Conservation (phyloP, 352 stramenopile genomes). For the Pythium biforme region DNA sequence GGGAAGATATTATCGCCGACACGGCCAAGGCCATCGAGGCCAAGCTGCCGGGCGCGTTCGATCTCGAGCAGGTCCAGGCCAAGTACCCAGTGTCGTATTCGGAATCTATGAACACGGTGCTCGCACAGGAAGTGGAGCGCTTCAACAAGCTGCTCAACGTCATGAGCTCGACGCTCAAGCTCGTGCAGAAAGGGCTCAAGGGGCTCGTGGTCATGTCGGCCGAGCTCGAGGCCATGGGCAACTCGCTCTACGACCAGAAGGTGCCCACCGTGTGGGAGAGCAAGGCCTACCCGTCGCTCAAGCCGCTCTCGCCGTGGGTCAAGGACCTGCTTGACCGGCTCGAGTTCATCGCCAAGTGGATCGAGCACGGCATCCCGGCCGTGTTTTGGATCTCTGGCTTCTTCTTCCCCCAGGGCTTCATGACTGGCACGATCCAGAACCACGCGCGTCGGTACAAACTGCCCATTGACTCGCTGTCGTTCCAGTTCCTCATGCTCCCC, state of each 20-base stretch:
- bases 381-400: conserved; percentile 92
- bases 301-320: conserved; percentile 86
- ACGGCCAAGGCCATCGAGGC: conserved; percentile 68
- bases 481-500: conserved; percentile 83
- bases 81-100: conserved; percentile 90
- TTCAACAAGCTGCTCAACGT: conserved; percentile 80
- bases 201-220: conserved; percentile 85
- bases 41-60: conserved; percentile 60
- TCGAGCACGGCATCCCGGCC: conserved; percentile 66
- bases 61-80: conserved; percentile 74
- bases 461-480: conserved; percentile 92
- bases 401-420: conserved; percentile 91
- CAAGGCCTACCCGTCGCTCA: conserved; percentile 90
- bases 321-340: conserved; percentile 83
- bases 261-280: conserved; percentile 86
- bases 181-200: conserved; percentile 71
- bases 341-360: conserved; percentile 70
- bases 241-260: conserved; percentile 86
- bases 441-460: conserved; percentile 86
- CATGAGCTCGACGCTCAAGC: conserved; percentile 64
- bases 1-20: conserved; percentile 77
- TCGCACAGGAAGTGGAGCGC: conserved; percentile 85
- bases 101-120: conserved; percentile 96
- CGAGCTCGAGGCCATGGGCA: conserved; percentile 85
- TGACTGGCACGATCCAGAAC: conserved; percentile 93